Percentiles rank a stretch among this genome's conserved stretches.
Conservation (phyloP, 257 asterid genomes). For the Petunia secreta region DNA sequence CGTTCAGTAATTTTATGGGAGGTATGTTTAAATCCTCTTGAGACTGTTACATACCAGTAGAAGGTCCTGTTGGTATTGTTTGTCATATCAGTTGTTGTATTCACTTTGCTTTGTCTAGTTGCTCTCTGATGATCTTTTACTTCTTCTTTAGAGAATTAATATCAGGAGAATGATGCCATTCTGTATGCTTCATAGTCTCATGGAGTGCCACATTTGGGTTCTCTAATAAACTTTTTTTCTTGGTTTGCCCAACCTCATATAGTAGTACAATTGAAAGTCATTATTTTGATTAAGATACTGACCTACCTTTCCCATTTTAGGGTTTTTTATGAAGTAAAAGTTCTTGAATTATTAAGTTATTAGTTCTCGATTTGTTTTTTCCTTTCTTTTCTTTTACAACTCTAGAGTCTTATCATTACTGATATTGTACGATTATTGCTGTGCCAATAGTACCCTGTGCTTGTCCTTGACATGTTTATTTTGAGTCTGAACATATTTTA, state of each 20-base stretch:
- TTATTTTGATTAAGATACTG: background rate
- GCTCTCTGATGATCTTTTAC: slow-evolving; percentile 7
- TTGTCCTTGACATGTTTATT: no score
- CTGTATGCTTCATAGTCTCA: slow-evolving; percentile 9
- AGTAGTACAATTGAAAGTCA: background rate
- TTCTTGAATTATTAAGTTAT: background rate
- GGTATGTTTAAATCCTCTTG: slow-evolving; percentile 43
- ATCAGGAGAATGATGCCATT: background rate
- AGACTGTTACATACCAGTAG: background rate
- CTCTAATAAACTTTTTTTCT: background rate
- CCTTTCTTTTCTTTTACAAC: background rate
- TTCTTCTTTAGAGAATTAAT: background rate
- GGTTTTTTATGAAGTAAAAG: background rate
- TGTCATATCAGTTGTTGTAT: slow-evolving; percentile 2
- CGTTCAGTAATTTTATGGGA: slow-evolving; percentile 75
- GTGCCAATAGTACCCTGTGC: no score
- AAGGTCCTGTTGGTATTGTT: no score
- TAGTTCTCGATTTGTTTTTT: no score
- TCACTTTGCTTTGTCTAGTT: slow-evolving; percentile 9
- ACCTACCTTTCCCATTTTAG: background rate
- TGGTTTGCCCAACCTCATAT: background rate
- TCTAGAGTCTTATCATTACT: no score
- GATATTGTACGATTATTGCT: no score
- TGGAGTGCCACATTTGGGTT: slow-evolving; percentile 12
- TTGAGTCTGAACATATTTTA: no score